Percentiles rank a stretch among this genome's conserved stretches.
phyloP scores from a whole-genome alignment of 2,329 filamentous ascomycete genomes.

The Aspergillus niger region DNA sequence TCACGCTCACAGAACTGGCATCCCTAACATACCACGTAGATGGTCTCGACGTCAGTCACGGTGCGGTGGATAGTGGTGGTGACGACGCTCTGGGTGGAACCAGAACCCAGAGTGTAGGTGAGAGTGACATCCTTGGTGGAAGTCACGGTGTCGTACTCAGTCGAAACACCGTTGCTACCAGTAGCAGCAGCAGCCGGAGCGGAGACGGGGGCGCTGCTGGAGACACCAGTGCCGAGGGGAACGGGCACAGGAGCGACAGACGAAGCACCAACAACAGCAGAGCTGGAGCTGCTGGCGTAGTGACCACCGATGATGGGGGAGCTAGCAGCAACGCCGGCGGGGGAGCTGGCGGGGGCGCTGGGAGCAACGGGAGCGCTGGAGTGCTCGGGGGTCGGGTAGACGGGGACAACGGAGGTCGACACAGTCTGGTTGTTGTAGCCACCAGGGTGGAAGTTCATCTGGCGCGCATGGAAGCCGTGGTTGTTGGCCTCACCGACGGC shows the following conservation, averaged over 20 bases:
- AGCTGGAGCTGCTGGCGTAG: conserved; percentile 5
- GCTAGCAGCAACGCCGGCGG: conserved; percentile 10
- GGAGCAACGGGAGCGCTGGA: conserved; percentile 5
- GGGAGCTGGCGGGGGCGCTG: conserved; percentile 15
- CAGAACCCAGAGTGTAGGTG: conserved; percentile 44
- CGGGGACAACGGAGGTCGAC: conserved; percentile 25
- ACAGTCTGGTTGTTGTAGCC: conserved; percentile 16
- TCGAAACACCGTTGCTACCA: background rate
- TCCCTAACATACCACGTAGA: conserved; percentile 28
- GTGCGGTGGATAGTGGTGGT: conserved; percentile 43
- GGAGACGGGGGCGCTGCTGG: conserved; percentile 12
- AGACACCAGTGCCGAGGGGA: conserved; percentile 27
- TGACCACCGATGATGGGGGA: background rate
- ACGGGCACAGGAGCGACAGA: conserved; percentile 17
- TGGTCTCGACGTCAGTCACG: conserved; percentile 29
- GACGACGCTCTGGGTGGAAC: conserved; percentile 37
- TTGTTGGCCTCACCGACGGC: conserved; percentile 37
- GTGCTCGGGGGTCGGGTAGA: conserved; percentile 21
- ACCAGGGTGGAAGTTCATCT: conserved; percentile 24
- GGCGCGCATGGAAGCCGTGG: conserved; percentile 29
- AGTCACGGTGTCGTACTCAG: conserved; percentile 17
- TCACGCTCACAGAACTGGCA: background rate
- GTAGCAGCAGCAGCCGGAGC: conserved; percentile 1
- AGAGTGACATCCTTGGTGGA: conserved; percentile 33
- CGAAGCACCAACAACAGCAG: conserved; percentile 4